These are phyloP conservation scores for Trichosporon sp. DNA, from an alignment of 1,284 basidiomycete genomes.

Conservation along the genomic window DNA sequence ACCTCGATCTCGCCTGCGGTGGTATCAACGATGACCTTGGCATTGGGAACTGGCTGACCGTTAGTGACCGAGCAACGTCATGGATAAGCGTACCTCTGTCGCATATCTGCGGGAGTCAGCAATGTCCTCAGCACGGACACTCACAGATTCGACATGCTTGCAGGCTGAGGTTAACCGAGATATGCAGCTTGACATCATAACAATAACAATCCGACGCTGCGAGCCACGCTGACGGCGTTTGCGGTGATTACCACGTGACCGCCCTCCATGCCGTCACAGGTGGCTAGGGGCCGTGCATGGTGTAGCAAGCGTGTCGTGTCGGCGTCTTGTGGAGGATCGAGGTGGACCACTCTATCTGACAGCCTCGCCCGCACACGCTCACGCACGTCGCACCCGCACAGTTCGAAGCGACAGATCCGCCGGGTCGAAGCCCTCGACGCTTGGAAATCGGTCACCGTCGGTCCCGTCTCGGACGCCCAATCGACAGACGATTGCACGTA, in stretches of 20 bases:
- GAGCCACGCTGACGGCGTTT: neutral
- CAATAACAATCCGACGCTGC: neutral
- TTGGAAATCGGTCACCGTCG: neutral
- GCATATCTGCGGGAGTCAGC: conserved; percentile 29
- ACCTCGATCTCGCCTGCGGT: conserved; percentile 82
- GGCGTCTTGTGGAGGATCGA: neutral
- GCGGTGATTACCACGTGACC: neutral
- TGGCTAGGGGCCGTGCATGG: neutral
- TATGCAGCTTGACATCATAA: neutral
- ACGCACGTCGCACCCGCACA: neutral
- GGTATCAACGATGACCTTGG: conserved; percentile 81
- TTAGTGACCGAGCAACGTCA: neutral
- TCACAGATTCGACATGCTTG: conserved; percentile 35
- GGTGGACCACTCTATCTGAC: neutral
- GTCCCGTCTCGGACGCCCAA: neutral
- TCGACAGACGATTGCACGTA: neutral
- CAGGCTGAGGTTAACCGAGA: neutral
- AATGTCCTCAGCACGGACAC: conserved; percentile 5
- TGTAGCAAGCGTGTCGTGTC: neutral
- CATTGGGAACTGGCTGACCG: conserved; percentile 58
- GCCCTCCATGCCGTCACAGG: neutral
- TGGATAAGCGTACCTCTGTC: conserved; percentile 29
- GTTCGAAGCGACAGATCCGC: conserved; percentile 1
- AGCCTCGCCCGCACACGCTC: conserved; percentile 1
- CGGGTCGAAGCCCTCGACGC: neutral